Percentiles rank a stretch among this genome's conserved stretches.
phyloP scores from a whole-genome alignment of 1,284 basidiomycete genomes.

The Austroboletus rostrupii region DNA sequence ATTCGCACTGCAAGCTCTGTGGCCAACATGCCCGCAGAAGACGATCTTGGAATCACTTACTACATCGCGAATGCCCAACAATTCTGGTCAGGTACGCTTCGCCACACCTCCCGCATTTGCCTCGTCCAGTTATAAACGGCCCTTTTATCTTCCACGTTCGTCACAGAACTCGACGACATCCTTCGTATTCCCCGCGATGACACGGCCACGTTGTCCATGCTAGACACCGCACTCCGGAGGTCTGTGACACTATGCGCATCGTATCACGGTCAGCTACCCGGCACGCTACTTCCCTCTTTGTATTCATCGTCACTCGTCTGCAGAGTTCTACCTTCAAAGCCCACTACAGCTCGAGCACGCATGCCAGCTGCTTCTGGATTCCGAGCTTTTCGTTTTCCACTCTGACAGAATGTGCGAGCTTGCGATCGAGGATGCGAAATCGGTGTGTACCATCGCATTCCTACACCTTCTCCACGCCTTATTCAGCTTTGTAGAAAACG shows the following conservation, averaged over 20 bases:
- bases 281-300: conserved; percentile 2
- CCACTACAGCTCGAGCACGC: conserved; percentile 81
- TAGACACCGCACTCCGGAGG: conserved; percentile 75
- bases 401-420: conserved; percentile 86
- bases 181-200: conserved; percentile 60
- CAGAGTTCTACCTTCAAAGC: conserved; percentile 79
- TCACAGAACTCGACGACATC: conserved; percentile 80
- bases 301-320: conserved; percentile 7
- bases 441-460: conserved; percentile 41
- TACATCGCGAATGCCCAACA: conserved; percentile 76
- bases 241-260: conserved; percentile 76
- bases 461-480: not conserved
- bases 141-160: conserved; percentile 1
- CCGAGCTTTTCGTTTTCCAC: conserved; percentile 83
- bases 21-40: conserved; percentile 24
- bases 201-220: conserved; percentile 59
- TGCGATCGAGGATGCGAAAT: conserved; percentile 64
- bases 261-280: conserved; percentile 70
- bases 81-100: conserved; percentile 76
- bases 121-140: conserved; percentile 6
- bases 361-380: conserved; percentile 68
- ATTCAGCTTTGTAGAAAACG: conserved; percentile 55
- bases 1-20: conserved; percentile 16
- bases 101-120: conserved; percentile 6
- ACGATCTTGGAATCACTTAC: conserved; percentile 67